Conservation (phyloP, 148 eudicot species). For the Amaranthus hypochondriacus region DNA sequence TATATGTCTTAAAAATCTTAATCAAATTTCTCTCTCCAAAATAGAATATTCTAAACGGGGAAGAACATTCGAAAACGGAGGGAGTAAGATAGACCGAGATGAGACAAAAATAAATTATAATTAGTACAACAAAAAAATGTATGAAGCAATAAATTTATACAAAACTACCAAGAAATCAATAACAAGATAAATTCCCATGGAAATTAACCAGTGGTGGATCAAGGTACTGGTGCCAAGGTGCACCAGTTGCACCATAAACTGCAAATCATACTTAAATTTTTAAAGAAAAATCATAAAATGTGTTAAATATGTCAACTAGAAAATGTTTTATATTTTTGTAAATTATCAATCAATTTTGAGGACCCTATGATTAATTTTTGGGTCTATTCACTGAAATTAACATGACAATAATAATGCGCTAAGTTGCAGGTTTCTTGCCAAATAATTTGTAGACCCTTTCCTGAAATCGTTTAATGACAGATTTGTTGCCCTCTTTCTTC, state of each 20-base stretch:
- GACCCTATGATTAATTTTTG: no score
- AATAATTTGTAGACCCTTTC: conserved; percentile 44
- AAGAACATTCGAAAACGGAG: no score
- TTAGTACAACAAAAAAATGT: not conserved
- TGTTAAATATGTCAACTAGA: no score
- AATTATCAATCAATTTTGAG: no score
- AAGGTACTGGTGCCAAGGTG: no score
- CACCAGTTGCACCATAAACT: no score
- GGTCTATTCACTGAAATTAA: not conserved
- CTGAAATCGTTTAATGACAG: conserved; percentile 38
- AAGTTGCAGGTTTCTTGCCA: conserved; percentile 50
- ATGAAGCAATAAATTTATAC: conserved; percentile 3
- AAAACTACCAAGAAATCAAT: not conserved
- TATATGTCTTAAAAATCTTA: no score
- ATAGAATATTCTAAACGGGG: no score
- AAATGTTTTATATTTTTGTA: no score
- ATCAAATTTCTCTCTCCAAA: no score
- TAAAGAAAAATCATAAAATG: no score
- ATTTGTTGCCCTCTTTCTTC: conserved; percentile 33
- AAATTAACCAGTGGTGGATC: not conserved
- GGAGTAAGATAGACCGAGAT: not conserved
- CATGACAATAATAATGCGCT: not conserved
- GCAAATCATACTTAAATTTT: no score
- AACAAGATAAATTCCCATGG: not conserved
- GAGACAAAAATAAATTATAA: not conserved